These are phyloP conservation scores for Rhamnella rubrinervis DNA, from an alignment of 331 rosid species.

Conservation along the genomic window DNA sequence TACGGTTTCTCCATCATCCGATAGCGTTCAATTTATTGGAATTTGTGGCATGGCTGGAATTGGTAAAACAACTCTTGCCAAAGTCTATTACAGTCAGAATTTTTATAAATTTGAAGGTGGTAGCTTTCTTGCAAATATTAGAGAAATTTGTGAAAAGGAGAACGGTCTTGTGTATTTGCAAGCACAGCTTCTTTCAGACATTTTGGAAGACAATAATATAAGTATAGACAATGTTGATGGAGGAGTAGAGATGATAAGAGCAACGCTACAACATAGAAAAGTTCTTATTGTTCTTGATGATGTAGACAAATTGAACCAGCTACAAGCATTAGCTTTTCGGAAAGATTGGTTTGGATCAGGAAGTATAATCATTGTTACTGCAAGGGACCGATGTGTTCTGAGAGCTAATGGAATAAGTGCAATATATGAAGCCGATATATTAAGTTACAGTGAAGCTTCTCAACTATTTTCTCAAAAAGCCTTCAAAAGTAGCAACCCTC, in stretches of 20 bases:
- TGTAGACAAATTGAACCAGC: not conserved
- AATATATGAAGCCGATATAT: not conserved
- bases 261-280: not conserved
- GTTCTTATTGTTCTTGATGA: conserved; percentile 6
- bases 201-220: not conserved
- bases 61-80: conserved; percentile 14
- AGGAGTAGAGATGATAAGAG: not conserved
- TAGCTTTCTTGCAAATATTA: not conserved
- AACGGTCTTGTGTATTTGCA: not conserved
- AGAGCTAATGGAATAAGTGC: too few species aligned
- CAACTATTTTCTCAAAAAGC: conserved; percentile 24
- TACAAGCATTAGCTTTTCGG: not conserved
- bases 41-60: conserved; percentile 8
- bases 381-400: not conserved
- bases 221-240: not conserved
- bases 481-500: not conserved
- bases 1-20: not conserved
- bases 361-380: conserved; percentile 12
- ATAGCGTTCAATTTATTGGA: not conserved
- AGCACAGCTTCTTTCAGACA: not conserved
- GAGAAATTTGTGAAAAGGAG: not conserved
- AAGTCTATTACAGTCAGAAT: not conserved
- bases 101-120: not conserved
- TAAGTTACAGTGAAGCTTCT: conserved; percentile 1
- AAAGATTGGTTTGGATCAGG: not conserved